phyloP scores from a whole-genome alignment of 768 basidiomycete genomes.

The Termitomyces sp. region DNA sequence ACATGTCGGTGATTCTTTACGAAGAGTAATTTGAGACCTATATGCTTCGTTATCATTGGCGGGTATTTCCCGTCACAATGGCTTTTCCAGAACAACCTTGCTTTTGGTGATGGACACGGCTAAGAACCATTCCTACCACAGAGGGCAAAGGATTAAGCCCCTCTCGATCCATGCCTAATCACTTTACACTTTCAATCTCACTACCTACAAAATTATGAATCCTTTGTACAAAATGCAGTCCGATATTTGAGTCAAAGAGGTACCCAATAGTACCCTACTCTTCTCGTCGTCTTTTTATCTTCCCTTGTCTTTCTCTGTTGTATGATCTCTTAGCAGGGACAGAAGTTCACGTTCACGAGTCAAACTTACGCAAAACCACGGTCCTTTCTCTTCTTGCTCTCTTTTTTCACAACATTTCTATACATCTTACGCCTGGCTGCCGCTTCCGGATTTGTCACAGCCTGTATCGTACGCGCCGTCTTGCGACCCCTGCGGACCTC shows the following conservation, averaged over 20 bases:
- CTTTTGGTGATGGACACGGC: too few species aligned
- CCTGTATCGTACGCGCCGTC: slow-evolving; percentile 52
- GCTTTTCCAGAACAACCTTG: too few species aligned
- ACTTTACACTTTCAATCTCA: too few species aligned
- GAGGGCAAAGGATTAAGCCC: too few species aligned
- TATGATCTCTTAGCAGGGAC: background rate
- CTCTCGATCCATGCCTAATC: too few species aligned
- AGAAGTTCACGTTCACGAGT: background rate
- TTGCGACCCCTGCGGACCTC: slow-evolving; percentile 69
- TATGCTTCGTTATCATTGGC: too few species aligned
- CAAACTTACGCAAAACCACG: slow-evolving; percentile 52
- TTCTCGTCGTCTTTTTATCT: slow-evolving; percentile 13
- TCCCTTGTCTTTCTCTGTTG: slow-evolving; percentile 14
- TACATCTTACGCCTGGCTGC: slow-evolving; percentile 73
- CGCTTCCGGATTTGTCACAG: slow-evolving; percentile 65
- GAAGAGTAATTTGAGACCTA: too few species aligned
- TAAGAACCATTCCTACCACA: too few species aligned
- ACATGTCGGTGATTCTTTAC: too few species aligned
- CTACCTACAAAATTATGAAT: too few species aligned
- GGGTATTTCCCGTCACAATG: too few species aligned
- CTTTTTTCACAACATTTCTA: slow-evolving; percentile 73
- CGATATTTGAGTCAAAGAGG: background rate
- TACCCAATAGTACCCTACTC: slow-evolving; percentile 6
- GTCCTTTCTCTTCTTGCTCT: slow-evolving; percentile 77
- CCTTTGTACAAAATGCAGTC: too few species aligned